Base-by-base conservation (phyloP, 495 filamentous ascomycete species). In the Astrothelium subdiscretum region DNA sequence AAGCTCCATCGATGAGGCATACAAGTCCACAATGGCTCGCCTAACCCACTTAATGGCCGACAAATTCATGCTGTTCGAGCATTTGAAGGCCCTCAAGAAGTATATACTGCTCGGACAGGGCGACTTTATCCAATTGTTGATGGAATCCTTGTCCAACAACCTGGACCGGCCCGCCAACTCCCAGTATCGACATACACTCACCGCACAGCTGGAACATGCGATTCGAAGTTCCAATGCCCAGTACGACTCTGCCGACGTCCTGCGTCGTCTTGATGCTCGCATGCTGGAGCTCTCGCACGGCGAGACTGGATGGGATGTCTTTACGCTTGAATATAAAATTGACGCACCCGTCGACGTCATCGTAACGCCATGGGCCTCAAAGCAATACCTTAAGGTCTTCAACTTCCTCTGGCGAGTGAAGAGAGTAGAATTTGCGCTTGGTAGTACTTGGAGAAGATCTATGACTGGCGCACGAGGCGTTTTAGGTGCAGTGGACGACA, bases 381-480 rank as follows among this genome's bases (percentile, higher is more conserved):
- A 90, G 2, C 92, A 97, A 70, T 99, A 99, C 72, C 86, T 99
- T 64, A 97, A 97, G 69, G 89, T 97, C 31, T 99, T 99, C 84
- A 99, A 99, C 72, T 96, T 99, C 73, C 84, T 99, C 3, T 99
- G 95, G 95, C 89, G 95, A 60, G 85, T 97, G 67, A 99, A 99
- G 74, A 87, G 95, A 52, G 92, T 99, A 58, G 95, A 97, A 71
- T 99, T 97, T 72, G 90, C 88, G 0, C 81, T 99, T 0, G 81
- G 83, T 22, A 90, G 87, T 42, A 91, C 89, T 43, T 99, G 95
- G 95, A 85, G 91, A 58, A 90, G 92, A 63, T 95, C 87, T 75
- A 97, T 96, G 87, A 97, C 95, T 0, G 95, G 95, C 61, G 85
- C 94, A 24, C 79, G 95, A 62, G 91, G 92, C 26, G 91, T 97